A percentile compares a stretch with the other conserved stretches of the same genome.
Evolutionary conservation across 495 filamentous ascomycete species (phyloP).

Genomic region (Tuber melanosporum): DNA sequence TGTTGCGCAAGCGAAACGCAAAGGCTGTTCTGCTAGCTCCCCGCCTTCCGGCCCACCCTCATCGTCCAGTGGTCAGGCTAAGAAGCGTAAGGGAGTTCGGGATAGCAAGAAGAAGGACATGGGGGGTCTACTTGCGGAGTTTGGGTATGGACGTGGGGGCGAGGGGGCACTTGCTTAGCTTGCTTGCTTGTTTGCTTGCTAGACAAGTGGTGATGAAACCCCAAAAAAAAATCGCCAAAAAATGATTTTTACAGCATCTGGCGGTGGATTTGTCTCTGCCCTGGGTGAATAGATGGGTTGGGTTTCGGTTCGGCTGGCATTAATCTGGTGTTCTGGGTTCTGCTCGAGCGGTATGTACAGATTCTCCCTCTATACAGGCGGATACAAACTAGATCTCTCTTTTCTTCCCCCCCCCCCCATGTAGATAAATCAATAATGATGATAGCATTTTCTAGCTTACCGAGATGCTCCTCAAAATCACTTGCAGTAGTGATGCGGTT

Average conservation of each 20-base stretch:
- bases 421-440: background rate
- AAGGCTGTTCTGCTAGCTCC: background rate
- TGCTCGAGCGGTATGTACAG: background rate
- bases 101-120: slow-evolving; percentile 30
- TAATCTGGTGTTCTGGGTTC: background rate
- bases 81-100: slow-evolving; percentile 23
- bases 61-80: background rate
- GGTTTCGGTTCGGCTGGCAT: background rate
- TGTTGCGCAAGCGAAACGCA: slow-evolving; percentile 18
- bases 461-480: background rate
- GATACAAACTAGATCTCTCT: background rate
- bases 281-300: background rate
- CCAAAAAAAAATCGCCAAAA: background rate
- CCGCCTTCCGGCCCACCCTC: background rate
- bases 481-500: background rate
- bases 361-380: background rate
- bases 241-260: background rate
- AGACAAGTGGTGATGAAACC: background rate
- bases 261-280: background rate
- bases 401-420: background rate
- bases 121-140: slow-evolving; percentile 28
- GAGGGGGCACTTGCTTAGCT: background rate
- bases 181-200: background rate
- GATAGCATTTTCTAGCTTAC: background rate
- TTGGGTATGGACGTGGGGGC: slow-evolving; percentile 8